Conservation (phyloP, 176 grass and related monocot species). For the Secale cereale region DNA sequence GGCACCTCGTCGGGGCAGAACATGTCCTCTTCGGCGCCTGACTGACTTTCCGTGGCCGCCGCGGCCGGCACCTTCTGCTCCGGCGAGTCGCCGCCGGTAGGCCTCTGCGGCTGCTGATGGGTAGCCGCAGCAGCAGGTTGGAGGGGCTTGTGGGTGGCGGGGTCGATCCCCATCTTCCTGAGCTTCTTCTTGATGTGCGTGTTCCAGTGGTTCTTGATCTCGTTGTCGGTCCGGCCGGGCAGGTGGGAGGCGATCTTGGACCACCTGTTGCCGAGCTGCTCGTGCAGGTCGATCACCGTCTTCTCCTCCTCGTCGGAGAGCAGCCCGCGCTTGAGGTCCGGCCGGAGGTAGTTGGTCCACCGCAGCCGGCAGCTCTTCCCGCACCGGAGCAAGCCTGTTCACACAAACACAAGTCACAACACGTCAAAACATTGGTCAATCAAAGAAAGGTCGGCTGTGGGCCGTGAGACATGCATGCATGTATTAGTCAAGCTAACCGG, state of each 20-base stretch:
- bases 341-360: conserved; percentile 90
- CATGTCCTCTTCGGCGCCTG: conserved; percentile 10
- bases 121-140: neutral
- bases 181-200: conserved; percentile 96
- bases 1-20: conserved; percentile 61
- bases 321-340: conserved; percentile 73
- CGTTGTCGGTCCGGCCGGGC: conserved; percentile 85
- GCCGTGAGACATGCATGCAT: neutral
- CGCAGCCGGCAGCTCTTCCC: conserved; percentile 90
- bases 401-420: neutral
- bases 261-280: conserved; percentile 84
- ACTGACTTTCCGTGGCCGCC: neutral
- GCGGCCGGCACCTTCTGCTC: conserved; percentile 23
- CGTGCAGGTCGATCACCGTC: conserved; percentile 82
- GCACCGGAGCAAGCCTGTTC: conserved; percentile 68
- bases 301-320: conserved; percentile 69
- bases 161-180: conserved; percentile 81
- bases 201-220: conserved; percentile 98
- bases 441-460: neutral
- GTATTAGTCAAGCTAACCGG: neutral
- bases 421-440: neutral
- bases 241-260: conserved; percentile 83
- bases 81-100: neutral
- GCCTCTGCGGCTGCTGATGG: neutral
- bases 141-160: conserved; percentile 60